These are phyloP conservation scores for Globisporangium yorkense DNA, from an alignment of 352 stramenopile species.

Conservation along the genomic window DNA sequence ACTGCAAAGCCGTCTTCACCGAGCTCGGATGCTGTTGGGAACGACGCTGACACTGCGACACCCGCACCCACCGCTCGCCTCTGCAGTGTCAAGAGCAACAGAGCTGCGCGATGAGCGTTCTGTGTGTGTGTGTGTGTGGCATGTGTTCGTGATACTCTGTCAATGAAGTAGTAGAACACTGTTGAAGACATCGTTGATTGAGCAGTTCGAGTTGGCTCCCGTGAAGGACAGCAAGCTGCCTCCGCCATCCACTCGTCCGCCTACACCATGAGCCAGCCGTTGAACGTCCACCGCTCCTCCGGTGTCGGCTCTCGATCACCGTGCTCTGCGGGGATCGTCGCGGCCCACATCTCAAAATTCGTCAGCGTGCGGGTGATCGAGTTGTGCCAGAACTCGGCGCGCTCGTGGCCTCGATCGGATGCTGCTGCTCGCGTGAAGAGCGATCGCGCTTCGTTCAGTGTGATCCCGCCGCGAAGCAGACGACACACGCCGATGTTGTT, in stretches of 20 bases:
- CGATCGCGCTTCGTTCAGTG: slow-evolving; percentile 9
- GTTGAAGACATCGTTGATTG: not conserved
- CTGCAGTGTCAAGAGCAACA: not conserved
- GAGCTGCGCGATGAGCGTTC: not conserved
- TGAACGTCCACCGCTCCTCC: not conserved
- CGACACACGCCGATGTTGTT: slow-evolving; percentile 31
- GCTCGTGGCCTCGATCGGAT: not conserved
- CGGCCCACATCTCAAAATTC: not conserved
- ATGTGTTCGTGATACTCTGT: too few relatives aligned
- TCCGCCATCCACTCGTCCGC: too few relatives aligned
- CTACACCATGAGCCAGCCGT: not conserved
- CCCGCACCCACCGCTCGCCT: not conserved
- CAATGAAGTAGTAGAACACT: not conserved
- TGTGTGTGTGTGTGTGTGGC: not conserved
- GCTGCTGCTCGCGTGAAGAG: slow-evolving; percentile 16
- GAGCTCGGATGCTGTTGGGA: not conserved
- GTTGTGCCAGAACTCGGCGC: not conserved
- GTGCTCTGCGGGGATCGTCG: not conserved
- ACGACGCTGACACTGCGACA: not conserved
- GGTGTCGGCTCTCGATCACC: not conserved
- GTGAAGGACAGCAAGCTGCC: too few relatives aligned
- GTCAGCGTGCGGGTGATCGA: not conserved
- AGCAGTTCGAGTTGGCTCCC: too few relatives aligned
- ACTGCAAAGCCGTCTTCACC: too few relatives aligned
- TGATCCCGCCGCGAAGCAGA: slow-evolving; percentile 6